Evolutionary conservation across 1,284 basidiomycete species (phyloP), one percentile per base, ranked within the genome.

Genomic region (Meira nashicola): DNA sequence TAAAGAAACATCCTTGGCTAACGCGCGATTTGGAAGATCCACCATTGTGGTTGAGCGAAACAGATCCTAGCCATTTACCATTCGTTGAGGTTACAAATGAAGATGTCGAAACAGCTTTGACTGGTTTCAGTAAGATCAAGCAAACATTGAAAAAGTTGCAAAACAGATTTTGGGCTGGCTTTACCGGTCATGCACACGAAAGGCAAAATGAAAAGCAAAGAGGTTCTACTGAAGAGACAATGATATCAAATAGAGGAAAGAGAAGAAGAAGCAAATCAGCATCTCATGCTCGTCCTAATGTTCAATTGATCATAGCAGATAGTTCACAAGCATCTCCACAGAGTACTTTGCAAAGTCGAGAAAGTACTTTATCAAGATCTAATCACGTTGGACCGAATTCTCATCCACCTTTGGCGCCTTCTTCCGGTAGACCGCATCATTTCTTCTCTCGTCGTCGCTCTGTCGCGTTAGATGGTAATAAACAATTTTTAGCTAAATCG

Each of bases 1-100:
- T 93, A 68, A 96, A 95, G 85, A 66, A 65, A 90, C 65, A 80
- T 87, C 83, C 85, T 2, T 97, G 92, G 89, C 86, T 93, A 19
- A 80, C 89, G 8, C 83, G 83, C 19, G 90, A 89, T 71, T 82
- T 96, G 33, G 77, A 83, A 15, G 84, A 89, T 58, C 84, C 87
- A 0, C 81, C 84, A 0, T 81, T 83, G n/a, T 96, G 93, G 92
- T 83, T 93, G 8, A 79, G 83, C 14, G 84, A 86, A 57, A 94
- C 90, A 0, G 85, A 86, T 50, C 85, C 86, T 2, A 82, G 82
- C 54, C 83, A 82, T 46, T 81, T 82, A 56, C 82, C 84, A 14
- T 83, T 82, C 43, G 84, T 89, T 55, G 82, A 84, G 55, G 87
- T 94, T 33, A 88, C 89, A 0, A 84, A 84, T n/a, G 86, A 86